A percentile compares a stretch with the other conserved stretches of the same genome.
These are phyloP conservation scores for Ophiostoma sp. DNA, from an alignment of 2,329 filamentous ascomycete genomes.

Conservation along the genomic window DNA sequence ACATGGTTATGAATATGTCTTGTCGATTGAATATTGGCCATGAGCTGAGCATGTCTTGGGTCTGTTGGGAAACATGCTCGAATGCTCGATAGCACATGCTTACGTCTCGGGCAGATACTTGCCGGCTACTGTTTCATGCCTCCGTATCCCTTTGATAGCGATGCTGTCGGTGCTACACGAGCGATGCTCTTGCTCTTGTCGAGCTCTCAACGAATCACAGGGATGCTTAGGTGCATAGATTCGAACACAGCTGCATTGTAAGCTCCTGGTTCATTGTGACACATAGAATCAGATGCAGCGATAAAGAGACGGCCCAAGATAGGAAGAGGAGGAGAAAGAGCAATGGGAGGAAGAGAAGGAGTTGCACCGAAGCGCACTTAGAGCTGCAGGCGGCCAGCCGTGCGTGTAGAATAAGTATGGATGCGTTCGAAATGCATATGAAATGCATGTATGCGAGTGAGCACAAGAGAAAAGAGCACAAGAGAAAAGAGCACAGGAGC, in stretches of 20 bases:
- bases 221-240: no score
- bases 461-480: not conserved
- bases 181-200: not conserved
- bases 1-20: no score
- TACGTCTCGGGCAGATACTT: no score
- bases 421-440: no score
- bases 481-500: not conserved
- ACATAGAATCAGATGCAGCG: not conserved
- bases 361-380: not conserved
- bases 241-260: not conserved
- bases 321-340: no score
- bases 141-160: no score
- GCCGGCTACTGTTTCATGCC: no score
- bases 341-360: not conserved
- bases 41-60: not conserved
- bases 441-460: not conserved
- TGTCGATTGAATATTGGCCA: not conserved
- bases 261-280: not conserved
- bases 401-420: not conserved
- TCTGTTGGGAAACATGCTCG: not conserved
- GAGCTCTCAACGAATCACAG: no score
- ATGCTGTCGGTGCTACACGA: not conserved
- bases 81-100: not conserved
- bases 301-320: not conserved
- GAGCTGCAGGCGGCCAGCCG: slow-evolving; percentile 5